Base-by-base conservation (phyloP, 495 filamentous ascomycete species). In the Oidiodendron maius region DNA sequence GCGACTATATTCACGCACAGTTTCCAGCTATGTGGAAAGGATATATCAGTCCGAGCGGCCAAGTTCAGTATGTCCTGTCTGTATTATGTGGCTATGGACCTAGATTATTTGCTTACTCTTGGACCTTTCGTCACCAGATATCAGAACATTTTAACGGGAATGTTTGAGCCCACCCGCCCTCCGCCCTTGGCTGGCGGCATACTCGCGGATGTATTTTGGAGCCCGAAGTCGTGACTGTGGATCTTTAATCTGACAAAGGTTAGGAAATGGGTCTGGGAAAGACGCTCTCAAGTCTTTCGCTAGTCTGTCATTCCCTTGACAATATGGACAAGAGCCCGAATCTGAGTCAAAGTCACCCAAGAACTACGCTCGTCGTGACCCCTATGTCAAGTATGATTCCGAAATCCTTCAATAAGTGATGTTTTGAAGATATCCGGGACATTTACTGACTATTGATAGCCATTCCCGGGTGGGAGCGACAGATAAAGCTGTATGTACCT, bases 261-360 rank as follows among this genome's bases (percentile, higher is more conserved):
- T 23, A 66, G 64, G 64, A 67, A 32, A 65, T 65, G 62, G 62
- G 62, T 3, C 47, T 65, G 5, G 61, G 62, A 11, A 65, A 65
- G 44, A 63, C 62, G 5, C 48, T 63, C 4, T 59, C 36, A 17
- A 28, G 46, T 9, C 40, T 63, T 13, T 41, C 58, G 12, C 36
- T 65, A 25, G 50, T 65, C 9, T 53, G 48, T 28, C 17, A 36
- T 2, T 59, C 49, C 24, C 37, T 66, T 20, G 63, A 62, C 37
- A 10, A 9, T 8, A 9, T 40, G 17, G 8, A 9, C 37, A 25
- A 38, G 12, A 12, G 22, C 10, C 30, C 6, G 18, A 38, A 11
- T 9, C 20, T 9, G 3, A 17, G 9, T 17, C 17, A 40, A 2
- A 3, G 25, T 20, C 3, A 3, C 3, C 16, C 26, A 6, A 4